Conservation (phyloP, 441 rosid genomes). For the Kokia cookei region DNA sequence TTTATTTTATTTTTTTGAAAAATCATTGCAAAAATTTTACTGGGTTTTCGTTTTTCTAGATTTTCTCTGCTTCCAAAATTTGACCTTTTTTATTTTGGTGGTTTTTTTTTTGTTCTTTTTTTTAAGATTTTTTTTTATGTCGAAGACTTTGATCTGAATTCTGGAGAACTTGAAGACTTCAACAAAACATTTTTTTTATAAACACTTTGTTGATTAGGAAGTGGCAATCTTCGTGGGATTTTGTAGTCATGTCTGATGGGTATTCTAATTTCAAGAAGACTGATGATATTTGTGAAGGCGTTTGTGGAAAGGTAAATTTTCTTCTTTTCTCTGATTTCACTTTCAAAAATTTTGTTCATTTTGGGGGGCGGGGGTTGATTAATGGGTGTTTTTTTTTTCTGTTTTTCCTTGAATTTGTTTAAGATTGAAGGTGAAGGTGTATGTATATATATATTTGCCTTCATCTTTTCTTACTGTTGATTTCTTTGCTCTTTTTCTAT, state of each 20-base stretch:
- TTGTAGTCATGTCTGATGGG: slow-evolving; percentile 63
- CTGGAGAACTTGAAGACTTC: slow-evolving; percentile 7
- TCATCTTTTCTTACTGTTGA: too few species aligned
- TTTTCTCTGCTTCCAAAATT: neutral
- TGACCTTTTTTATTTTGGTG: neutral
- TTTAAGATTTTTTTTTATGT: too few species aligned
- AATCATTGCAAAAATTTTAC: slow-evolving; percentile 10
- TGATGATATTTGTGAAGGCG: slow-evolving; percentile 68
- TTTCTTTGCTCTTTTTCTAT: neutral
- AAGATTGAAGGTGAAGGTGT: too few species aligned
- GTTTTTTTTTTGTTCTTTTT: too few species aligned
- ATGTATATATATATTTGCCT: too few species aligned
- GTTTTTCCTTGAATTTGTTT: too few species aligned
- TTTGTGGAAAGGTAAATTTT: slow-evolving; percentile 68
- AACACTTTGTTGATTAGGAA: neutral
- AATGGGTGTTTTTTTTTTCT: neutral
- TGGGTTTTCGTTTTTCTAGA: slow-evolving; percentile 4
- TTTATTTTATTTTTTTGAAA: neutral
- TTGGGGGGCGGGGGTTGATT: neutral
- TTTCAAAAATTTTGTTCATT: neutral
- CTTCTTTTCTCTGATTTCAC: neutral
- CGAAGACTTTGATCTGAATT: slow-evolving; percentile 20
- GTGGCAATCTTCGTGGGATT: neutral
- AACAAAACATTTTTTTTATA: neutral
- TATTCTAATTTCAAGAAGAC: slow-evolving; percentile 77